These are phyloP conservation scores for Diaporthe sp. DNA, from an alignment of 2,329 filamentous ascomycete genomes.

Conservation along the genomic window DNA sequence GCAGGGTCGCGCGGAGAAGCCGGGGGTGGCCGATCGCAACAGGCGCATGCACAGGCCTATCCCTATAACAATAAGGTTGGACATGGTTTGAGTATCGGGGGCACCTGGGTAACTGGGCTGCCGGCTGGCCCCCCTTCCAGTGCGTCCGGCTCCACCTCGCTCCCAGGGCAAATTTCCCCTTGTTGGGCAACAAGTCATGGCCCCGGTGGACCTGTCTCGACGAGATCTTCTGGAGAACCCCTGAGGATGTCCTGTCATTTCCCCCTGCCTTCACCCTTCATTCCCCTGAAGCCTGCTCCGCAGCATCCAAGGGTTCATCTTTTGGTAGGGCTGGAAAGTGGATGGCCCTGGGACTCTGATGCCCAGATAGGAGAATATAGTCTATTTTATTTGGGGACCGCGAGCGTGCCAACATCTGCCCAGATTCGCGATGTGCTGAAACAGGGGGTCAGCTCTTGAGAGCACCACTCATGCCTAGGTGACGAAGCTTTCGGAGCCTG, in stretches of 20 bases:
- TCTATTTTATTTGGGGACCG: conserved; percentile 34
- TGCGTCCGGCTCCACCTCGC: conserved; percentile 27
- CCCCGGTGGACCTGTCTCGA: conserved; percentile 40
- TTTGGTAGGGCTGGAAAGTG: conserved; percentile 34
- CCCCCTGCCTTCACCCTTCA: conserved; percentile 33
- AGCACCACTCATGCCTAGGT: conserved; percentile 13
- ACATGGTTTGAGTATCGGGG: conserved; percentile 33
- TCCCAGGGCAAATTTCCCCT: conserved; percentile 40
- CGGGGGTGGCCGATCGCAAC: conserved; percentile 39
- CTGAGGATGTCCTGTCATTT: conserved; percentile 41
- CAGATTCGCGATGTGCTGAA: conserved; percentile 34
- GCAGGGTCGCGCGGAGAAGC: conserved; percentile 35
- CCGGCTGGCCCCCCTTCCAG: conserved; percentile 31
- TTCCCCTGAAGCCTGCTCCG: conserved; percentile 39
- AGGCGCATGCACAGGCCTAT: conserved; percentile 22
- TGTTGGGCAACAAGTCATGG: conserved; percentile 34
- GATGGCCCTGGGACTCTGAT: conserved; percentile 25
- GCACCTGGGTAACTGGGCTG: conserved; percentile 14
- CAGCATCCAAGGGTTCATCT: conserved; percentile 35
- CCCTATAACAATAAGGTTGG: conserved; percentile 41
- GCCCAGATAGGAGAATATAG: conserved; percentile 20
- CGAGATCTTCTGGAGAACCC: conserved; percentile 42
- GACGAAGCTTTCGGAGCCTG: conserved; percentile 25
- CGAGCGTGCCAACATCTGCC: conserved; percentile 13
- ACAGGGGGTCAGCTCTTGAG: conserved; percentile 31